These are phyloP conservation scores for Hydnomerulius pinastri DNA, from an alignment of 768 basidiomycete genomes.

Conservation along the genomic window DNA sequence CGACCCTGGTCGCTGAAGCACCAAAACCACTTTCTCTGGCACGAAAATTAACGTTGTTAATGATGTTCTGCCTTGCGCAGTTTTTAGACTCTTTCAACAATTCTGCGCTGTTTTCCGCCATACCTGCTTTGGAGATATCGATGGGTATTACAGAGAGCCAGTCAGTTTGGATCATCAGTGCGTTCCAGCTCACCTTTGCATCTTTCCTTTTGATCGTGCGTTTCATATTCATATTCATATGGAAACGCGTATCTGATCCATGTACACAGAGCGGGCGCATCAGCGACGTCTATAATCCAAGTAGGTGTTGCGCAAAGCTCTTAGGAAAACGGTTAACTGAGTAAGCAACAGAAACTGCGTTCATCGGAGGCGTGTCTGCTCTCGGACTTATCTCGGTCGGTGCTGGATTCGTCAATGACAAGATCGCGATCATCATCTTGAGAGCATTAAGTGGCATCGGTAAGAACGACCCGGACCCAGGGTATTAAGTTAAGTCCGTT, in stretches of 20 bases:
- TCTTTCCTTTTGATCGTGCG: constrained; percentile 35
- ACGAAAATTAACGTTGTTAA: constrained; percentile 33
- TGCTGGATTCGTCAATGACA: constrained; percentile 42
- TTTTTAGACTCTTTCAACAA: constrained; percentile 48
- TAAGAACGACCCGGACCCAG: constrained; percentile 7
- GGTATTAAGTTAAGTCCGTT: neutral
- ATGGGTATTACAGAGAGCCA: constrained; percentile 32
- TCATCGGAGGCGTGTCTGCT: constrained; percentile 37
- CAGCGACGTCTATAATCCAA: constrained; percentile 43
- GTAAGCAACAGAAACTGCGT: constrained; percentile 34
- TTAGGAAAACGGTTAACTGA: neutral
- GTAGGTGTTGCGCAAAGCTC: constrained; percentile 22
- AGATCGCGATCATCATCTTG: constrained; percentile 47
- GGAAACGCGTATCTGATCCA: constrained; percentile 8
- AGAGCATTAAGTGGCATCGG: constrained; percentile 48
- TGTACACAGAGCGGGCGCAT: constrained; percentile 39
- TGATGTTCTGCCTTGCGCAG: constrained; percentile 41
- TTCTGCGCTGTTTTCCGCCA: constrained; percentile 41
- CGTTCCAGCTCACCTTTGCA: constrained; percentile 45
- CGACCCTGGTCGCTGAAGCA: constrained; percentile 2
- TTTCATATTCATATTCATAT: neutral
- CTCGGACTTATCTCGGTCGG: constrained; percentile 45
- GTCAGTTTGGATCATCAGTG: constrained; percentile 39
- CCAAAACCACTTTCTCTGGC: constrained; percentile 19
- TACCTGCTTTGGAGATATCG: constrained; percentile 35